Evolutionary conservation across 176 grass and related monocot species (phyloP).

Genomic region (Cocos nucifera): DNA sequence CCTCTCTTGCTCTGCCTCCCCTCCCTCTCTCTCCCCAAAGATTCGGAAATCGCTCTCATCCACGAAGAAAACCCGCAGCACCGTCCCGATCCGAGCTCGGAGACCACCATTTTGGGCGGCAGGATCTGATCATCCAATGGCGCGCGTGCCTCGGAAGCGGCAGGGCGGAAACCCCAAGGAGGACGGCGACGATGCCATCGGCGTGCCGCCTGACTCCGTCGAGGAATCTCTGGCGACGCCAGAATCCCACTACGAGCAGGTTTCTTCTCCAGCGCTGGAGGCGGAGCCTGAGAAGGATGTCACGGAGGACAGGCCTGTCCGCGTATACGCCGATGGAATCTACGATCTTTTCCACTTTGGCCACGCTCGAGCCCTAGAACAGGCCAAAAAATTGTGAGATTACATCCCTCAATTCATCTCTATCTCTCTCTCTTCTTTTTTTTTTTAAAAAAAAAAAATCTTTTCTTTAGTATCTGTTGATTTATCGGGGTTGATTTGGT

Average conservation of each 20-base stretch:
- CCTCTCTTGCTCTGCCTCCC: too few relatives aligned
- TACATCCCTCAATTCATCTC: too few relatives aligned
- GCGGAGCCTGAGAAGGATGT: background rate
- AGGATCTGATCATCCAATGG: conserved; percentile 24
- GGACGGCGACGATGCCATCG: background rate
- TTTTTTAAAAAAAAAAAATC: too few relatives aligned
- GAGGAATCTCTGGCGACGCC: background rate
- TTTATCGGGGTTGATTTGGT: too few relatives aligned
- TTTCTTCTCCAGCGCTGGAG: background rate
- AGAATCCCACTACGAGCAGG: too few relatives aligned
- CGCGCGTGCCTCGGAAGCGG: conserved; percentile 63
- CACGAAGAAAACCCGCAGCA: too few relatives aligned
- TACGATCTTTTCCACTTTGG: conserved; percentile 99
- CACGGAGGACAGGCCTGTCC: conserved; percentile 21
- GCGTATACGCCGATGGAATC: conserved; percentile 96
- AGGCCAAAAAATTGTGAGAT: conserved; percentile 76
- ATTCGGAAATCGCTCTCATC: too few relatives aligned
- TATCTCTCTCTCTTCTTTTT: too few relatives aligned
- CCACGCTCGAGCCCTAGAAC: conserved; percentile 93
- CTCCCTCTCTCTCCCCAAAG: too few relatives aligned
- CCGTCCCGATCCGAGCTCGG: too few relatives aligned
- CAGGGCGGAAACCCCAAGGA: conserved; percentile 16
- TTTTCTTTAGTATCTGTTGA: too few relatives aligned
- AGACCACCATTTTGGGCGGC: too few relatives aligned
- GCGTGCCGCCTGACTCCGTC: background rate